Base-by-base conservation (phyloP, 140 eudicot species). In the Anethum foeniculum region DNA sequence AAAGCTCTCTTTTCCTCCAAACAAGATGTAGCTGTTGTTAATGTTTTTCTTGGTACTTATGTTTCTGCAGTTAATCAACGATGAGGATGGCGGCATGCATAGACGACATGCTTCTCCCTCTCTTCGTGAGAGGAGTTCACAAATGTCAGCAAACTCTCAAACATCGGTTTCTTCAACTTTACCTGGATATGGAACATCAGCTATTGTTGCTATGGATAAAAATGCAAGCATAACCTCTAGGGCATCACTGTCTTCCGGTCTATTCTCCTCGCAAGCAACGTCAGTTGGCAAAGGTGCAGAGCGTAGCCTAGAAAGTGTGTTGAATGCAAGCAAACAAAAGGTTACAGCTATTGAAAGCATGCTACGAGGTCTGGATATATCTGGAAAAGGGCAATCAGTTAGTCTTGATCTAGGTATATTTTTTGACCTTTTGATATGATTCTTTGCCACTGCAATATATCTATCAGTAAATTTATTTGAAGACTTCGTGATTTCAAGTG, bases 191-290 rank as follows among this genome's bases (percentile, higher is more conserved):
- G 95, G 97, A 85, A 94, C 99, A 77, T 94, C 99, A 36, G 97
- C 99, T 28, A 94, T 94, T 51, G 97, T 94, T 84, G 99, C 99
- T 52, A 94, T 94, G 99, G 97, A 94, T 47, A 89, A 90, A 89
- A 94, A 79, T 88, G 88, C 95, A 60, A 90, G 90, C 67, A 80
- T 94, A 73, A 76, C 94, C 58, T 87, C 98, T 73, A 77, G 85
- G 65, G 76, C 90, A 67, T 92, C 97, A 69, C 82, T 83, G 36
- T 89, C 94, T 77, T 92, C 98, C 82, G 93, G 94, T 48, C 91
- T 92, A 32, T 88, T 80, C 71, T 83, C 90, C 32, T 92, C 98
- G 36, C 99, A 94, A 82, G 80, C 97, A 54, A 21, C 9, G 76
- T 56, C 92, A 25, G 77, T 77, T 5, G 86, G 68, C 75, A 92